Conservation (phyloP, 106 monocot genomes). For the Dendrobium huoshanense region DNA sequence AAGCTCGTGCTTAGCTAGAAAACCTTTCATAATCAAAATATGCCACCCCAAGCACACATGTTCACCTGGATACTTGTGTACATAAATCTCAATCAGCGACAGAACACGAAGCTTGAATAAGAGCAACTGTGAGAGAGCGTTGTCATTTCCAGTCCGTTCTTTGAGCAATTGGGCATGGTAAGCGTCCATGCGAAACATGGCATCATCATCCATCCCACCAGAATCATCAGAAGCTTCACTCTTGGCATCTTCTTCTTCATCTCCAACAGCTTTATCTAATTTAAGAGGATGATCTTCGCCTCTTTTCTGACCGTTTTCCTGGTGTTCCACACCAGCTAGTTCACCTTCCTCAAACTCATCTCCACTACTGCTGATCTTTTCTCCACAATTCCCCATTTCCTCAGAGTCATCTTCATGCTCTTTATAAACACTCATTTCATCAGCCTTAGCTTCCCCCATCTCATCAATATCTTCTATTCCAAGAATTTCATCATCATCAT, state of each 20-base stretch:
- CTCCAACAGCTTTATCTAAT: conserved; percentile 14
- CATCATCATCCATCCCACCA: conserved; percentile 88
- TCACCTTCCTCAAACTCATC: conserved; percentile 20
- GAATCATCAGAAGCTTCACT: conserved; percentile 42
- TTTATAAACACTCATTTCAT: conserved; percentile 25
- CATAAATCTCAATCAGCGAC: conserved; percentile 77
- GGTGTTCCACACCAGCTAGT: conserved; percentile 11
- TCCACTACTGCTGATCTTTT: conserved; percentile 15
- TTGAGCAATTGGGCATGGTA: conserved; percentile 64
- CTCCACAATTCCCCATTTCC: conserved; percentile 6
- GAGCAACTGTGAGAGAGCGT: conserved; percentile 60
- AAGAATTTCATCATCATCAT: conserved; percentile 73
- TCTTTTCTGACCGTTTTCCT: conserved; percentile 2
- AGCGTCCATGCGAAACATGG: conserved; percentile 85
- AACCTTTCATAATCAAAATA: background rate
- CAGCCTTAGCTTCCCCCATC: conserved; percentile 27
- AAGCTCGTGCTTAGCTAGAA: background rate
- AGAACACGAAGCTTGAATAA: conserved; percentile 82
- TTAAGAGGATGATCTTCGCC: conserved; percentile 18
- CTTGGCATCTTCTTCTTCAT: conserved; percentile 11
- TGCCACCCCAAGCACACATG: too few species aligned
- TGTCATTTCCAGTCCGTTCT: conserved; percentile 60
- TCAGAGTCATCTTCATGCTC: conserved; percentile 27
- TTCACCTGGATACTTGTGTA: conserved; percentile 79
- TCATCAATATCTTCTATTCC: conserved; percentile 76